A percentile compares a stretch with the other conserved stretches of the same genome.
phyloP scores from a whole-genome alignment of 179 eudicot species.

The Beta lomatogona region DNA sequence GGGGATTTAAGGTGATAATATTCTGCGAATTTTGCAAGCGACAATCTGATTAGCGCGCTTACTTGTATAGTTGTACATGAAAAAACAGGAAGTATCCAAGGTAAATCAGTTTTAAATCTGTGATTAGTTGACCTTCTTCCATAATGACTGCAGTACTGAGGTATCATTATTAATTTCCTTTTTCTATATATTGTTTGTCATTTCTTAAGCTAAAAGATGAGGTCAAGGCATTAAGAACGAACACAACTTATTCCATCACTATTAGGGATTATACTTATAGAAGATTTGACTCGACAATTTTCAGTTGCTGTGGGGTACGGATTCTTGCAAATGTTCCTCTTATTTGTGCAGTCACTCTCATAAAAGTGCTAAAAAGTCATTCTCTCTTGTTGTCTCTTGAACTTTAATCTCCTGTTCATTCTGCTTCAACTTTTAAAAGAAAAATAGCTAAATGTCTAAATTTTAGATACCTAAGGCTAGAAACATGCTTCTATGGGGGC shows the following conservation, averaged over 20 bases:
- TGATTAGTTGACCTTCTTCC: background rate
- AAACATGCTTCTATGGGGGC: too few species aligned
- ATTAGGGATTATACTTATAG: constrained; percentile 18
- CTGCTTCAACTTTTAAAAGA: constrained; percentile 16
- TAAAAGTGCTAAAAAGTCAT: constrained; percentile 28
- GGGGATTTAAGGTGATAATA: background rate
- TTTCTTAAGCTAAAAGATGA: constrained; percentile 13
- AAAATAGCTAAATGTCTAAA: too few species aligned
- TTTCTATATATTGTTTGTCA: background rate
- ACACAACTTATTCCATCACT: constrained; percentile 15
- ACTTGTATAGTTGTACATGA: background rate
- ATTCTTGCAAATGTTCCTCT: constrained; percentile 16
- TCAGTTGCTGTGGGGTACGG: constrained; percentile 29
- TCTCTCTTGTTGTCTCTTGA: constrained; percentile 14
- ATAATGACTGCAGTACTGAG: background rate
- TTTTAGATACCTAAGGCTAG: too few species aligned
- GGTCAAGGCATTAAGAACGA: constrained; percentile 11
- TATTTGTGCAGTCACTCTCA: constrained; percentile 36
- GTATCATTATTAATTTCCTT: background rate
- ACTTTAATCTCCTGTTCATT: constrained; percentile 20
- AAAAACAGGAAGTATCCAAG: background rate
- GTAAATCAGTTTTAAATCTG: background rate
- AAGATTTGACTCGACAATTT: constrained; percentile 25
- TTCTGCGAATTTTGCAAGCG: constrained; percentile 13
- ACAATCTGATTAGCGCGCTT: background rate